Conservation (phyloP, 78 protist species). For the Isochrysis galbana region DNA sequence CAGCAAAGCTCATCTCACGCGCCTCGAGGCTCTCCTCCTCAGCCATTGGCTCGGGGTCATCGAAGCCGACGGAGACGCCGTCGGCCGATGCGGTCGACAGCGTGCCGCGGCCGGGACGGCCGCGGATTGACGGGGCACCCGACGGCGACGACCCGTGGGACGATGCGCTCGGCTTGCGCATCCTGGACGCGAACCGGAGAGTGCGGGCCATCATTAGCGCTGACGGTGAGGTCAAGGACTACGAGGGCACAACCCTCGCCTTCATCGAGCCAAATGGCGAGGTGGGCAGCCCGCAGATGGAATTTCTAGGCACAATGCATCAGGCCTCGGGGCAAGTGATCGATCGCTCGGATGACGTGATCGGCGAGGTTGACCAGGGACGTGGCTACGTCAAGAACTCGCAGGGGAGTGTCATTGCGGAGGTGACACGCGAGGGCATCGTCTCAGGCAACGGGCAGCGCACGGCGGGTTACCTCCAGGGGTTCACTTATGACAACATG, state of each 20-base stretch:
- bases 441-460: neutral
- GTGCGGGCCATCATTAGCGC: neutral
- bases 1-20: too few relatives aligned
- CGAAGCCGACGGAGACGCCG: too few relatives aligned
- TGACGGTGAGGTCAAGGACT: neutral
- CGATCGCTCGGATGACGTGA: neutral
- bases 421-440: neutral
- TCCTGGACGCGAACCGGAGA: neutral
- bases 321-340: neutral
- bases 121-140: neutral
- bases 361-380: neutral
- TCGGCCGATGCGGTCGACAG: too few relatives aligned
- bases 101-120: neutral
- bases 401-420: neutral
- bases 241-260: neutral
- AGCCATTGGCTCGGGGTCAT: too few relatives aligned
- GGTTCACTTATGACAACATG: neutral
- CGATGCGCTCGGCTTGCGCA: neutral
- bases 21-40: too few relatives aligned
- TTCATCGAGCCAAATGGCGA: neutral
- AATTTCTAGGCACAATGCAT: neutral
- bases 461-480: neutral
- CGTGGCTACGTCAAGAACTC: neutral
- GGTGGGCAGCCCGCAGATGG: neutral
- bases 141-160: neutral